phyloP scores from a whole-genome alignment of 495 filamentous ascomycete species.

The Stereocaulon alpinum region DNA sequence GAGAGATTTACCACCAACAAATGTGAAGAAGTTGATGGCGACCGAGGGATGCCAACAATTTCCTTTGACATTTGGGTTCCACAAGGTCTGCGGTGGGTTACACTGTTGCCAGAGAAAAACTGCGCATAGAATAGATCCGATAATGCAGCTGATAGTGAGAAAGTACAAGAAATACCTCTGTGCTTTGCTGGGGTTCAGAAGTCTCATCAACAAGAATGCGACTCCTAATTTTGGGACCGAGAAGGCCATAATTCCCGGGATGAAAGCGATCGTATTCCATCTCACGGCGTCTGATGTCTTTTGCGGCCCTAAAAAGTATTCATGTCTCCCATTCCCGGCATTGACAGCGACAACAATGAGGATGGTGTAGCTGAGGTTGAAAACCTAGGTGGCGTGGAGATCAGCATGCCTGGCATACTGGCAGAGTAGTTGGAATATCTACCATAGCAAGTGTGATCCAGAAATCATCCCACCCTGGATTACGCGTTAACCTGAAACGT shows the following conservation, averaged over 20 bases:
- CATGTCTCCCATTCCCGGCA: not conserved
- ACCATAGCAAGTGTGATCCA: not conserved
- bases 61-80: not conserved
- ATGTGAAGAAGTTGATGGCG: not conserved
- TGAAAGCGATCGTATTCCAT: not conserved
- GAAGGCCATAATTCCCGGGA: not conserved
- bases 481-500: not conserved
- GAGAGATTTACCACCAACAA: not conserved
- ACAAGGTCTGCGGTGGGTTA: not conserved
- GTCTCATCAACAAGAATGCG: not conserved
- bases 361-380: not conserved
- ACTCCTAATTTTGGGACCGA: not conserved
- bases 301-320: not conserved
- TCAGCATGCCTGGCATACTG: too few relatives aligned
- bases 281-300: not conserved
- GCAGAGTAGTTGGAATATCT: too few relatives aligned
- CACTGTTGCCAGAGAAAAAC: not conserved
- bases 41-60: not conserved
- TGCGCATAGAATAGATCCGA: not conserved
- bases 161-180: not conserved
- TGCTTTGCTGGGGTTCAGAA: not conserved
- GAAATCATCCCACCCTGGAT: conserved; percentile 4
- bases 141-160: not conserved
- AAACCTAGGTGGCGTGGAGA: not conserved
- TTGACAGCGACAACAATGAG: not conserved